Base-by-base conservation (phyloP, 805 yeast genomes). In the Lipomyces japonicus region DNA sequence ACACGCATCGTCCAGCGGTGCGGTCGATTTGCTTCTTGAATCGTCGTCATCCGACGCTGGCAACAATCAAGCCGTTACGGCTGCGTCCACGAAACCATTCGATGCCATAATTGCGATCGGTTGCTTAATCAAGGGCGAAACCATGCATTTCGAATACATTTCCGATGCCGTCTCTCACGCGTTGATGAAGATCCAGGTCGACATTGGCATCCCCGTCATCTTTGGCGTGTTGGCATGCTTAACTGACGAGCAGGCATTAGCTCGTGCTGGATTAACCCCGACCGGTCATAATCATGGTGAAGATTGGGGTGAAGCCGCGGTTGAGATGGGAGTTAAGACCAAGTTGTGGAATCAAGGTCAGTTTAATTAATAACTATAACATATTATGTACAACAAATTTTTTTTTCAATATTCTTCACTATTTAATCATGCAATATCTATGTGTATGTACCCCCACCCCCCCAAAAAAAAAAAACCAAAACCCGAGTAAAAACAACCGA, bases 261-360 rank as follows among this genome's bases (percentile, higher is more conserved):
- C 82, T 19, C 82, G 98, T 70, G 95, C 97, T 10, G 98, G 97
- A 23, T 72, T 91, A 55, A 68, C 75, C 35, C 70, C 70, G 26
- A 43, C 31, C 19, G 81, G 81, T 60, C 97, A 93, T 69, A 91
- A 91, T 73, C 98, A 93, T 65, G 98, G 98, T 58, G 87, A 79
- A 64, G 98, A 93, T 68, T 91, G 98, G 98, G 98, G 95, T 60
- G 90, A 95, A 31, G 96, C 97, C 47, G 98, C 98, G 14, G 96
- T 93, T 24, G 98, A 91, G 73, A 91, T 93, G 97, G 83, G 69
- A 12, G 42, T 53, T 52, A 70, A 70, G 62, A 48, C 55, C 42
- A 50, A 50, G 40, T 50, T 49, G 35, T 56, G 60, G 60, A 51
- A 44, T 42, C 34, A 45, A 19, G 58, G 58, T 14, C 47, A 48